Percentiles rank a stretch among this genome's conserved stretches.
Conservation (phyloP, 768 basidiomycete genomes). For the Termitomyces sp. region DNA sequence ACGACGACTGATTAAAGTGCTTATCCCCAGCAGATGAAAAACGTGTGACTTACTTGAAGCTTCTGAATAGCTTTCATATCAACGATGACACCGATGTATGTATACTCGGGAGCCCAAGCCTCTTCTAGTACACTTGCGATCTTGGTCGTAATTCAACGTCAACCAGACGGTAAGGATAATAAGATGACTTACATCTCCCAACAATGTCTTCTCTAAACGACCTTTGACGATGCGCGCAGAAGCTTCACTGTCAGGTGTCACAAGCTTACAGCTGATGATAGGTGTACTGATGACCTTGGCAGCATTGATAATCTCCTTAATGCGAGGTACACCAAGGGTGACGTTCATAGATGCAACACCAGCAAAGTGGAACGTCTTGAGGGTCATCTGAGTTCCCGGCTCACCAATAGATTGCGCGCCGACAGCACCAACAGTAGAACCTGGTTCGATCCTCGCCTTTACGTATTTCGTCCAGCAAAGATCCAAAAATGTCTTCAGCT, state of each 20-base stretch:
- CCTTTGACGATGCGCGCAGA: slow-evolving; percentile 98
- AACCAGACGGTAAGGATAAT: background rate
- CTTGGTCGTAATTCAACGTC: slow-evolving; percentile 31
- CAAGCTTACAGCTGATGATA: slow-evolving; percentile 95
- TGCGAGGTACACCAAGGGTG: slow-evolving; percentile 98
- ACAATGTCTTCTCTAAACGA: slow-evolving; percentile 87
- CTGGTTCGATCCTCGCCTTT: slow-evolving; percentile 95
- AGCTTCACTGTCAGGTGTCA: slow-evolving; percentile 79
- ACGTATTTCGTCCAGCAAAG: slow-evolving; percentile 89
- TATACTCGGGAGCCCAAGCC: slow-evolving; percentile 90
- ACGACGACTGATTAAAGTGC: background rate
- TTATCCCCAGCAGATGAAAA: background rate
- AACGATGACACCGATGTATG: slow-evolving; percentile 89
- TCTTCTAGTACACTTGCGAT: slow-evolving; percentile 91
- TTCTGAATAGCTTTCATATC: slow-evolving; percentile 85
- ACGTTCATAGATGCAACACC: slow-evolving; percentile 99
- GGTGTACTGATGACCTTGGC: slow-evolving; percentile 97
- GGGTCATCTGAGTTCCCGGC: slow-evolving; percentile 98
- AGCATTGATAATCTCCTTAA: slow-evolving; percentile 99
- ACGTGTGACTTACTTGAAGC: slow-evolving; percentile 56
- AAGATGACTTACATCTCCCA: slow-evolving; percentile 72
- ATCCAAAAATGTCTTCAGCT: slow-evolving; percentile 76
- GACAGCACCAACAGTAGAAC: slow-evolving; percentile 96
- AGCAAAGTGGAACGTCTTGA: slow-evolving; percentile 99
- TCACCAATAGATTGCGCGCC: slow-evolving; percentile 99